These are phyloP conservation scores for Penicillium daleae DNA, from an alignment of 495 filamentous ascomycete genomes.

Conservation along the genomic window DNA sequence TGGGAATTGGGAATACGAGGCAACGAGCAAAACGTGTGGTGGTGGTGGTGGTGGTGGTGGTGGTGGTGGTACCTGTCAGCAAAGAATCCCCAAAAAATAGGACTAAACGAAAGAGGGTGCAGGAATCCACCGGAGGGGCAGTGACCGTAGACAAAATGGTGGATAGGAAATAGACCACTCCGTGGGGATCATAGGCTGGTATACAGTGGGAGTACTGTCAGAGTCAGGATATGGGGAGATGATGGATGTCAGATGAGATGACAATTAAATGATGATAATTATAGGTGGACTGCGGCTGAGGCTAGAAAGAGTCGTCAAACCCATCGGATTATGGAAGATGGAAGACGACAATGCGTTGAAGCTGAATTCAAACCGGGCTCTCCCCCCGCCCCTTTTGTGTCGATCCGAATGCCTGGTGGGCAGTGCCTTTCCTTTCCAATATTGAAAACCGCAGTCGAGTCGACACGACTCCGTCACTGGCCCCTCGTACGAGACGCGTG, in stretches of 20 bases:
- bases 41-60: no score
- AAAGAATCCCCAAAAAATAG: neutral
- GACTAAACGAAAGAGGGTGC: neutral
- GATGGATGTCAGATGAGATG: no score
- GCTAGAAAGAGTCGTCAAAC: neutral
- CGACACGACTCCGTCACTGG: no score
- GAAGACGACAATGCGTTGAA: neutral
- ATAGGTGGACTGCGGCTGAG: neutral
- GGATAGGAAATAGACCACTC: neutral
- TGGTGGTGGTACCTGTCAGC: slow-evolving; percentile 4
- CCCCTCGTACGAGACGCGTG: no score
- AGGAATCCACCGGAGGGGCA: neutral
- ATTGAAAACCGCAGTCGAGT: no score
- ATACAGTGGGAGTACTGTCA: no score
- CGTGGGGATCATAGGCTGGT: neutral
- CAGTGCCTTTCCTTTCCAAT: no score
- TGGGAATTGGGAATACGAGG: slow-evolving; percentile 18
- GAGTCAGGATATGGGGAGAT: neutral
- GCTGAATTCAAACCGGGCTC: neutral
- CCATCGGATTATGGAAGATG: neutral
- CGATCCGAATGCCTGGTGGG: neutral
- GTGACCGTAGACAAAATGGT: neutral
- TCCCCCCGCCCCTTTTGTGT: neutral
- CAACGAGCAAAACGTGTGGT: no score
- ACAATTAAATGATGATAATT: neutral